Conservation (phyloP, 2,329 filamentous ascomycete species). For the Boeremia exigua region DNA sequence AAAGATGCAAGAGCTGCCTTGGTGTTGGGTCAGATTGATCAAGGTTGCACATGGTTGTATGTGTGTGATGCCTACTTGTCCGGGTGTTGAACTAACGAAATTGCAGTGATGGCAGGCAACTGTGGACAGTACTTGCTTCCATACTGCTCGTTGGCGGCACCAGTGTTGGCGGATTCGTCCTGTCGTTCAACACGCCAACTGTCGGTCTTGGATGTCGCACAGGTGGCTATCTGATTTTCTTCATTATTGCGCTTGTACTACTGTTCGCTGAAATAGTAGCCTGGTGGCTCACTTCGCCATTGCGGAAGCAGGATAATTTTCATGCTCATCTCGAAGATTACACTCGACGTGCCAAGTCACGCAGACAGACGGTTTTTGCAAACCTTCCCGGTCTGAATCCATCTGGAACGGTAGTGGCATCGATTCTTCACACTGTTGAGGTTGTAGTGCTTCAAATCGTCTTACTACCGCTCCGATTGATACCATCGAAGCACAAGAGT, state of each 20-base stretch:
- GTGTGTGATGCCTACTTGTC: neutral
- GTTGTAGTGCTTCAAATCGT: neutral
- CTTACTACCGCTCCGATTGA: slow-evolving; percentile 1
- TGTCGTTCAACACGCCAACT: slow-evolving; percentile 53
- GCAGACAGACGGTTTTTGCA: neutral
- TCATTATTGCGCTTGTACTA: slow-evolving; percentile 34
- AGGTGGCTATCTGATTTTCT: slow-evolving; percentile 51
- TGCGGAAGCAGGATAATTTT: slow-evolving; percentile 11
- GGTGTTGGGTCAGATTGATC: slow-evolving; percentile 40
- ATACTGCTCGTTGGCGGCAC: slow-evolving; percentile 44
- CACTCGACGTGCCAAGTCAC: neutral
- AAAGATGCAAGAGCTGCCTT: slow-evolving; percentile 32
- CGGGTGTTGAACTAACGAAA: neutral
- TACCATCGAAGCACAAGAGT: slow-evolving; percentile 12
- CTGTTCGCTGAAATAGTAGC: slow-evolving; percentile 44
- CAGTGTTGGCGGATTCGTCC: slow-evolving; percentile 45
- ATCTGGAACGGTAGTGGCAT: neutral
- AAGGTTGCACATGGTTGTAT: slow-evolving; percentile 45
- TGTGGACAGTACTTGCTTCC: slow-evolving; percentile 48
- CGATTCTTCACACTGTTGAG: slow-evolving; percentile 3
- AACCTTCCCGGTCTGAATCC: slow-evolving; percentile 5
- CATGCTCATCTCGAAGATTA: slow-evolving; percentile 12
- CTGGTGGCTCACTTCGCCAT: slow-evolving; percentile 42
- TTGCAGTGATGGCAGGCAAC: slow-evolving; percentile 42
- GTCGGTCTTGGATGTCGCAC: slow-evolving; percentile 48